phyloP scores from a whole-genome alignment of 75 land plant species.

The Chamaecyparis obtusa region DNA sequence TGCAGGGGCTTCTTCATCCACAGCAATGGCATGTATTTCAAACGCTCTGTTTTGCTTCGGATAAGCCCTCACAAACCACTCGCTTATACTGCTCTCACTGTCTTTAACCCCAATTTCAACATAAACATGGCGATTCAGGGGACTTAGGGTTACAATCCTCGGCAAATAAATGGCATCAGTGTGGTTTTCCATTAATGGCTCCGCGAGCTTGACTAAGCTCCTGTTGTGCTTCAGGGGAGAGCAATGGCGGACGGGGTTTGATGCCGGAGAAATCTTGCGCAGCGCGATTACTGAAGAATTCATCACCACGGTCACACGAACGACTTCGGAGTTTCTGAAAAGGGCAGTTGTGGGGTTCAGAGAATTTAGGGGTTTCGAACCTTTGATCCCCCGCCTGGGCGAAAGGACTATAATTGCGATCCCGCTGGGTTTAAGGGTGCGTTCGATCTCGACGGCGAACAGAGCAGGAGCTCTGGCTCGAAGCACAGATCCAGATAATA shows the following conservation, averaged over 20 bases:
- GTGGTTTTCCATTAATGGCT: neutral
- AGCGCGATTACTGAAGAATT: neutral
- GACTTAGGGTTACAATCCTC: neutral
- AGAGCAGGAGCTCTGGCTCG: slow-evolving; percentile 17
- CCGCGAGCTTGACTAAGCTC: neutral
- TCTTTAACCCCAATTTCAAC: neutral
- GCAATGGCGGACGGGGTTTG: neutral
- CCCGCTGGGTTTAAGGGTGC: slow-evolving; percentile 14
- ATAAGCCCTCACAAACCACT: neutral
- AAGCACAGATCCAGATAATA: slow-evolving; percentile 11
- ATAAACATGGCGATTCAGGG: neutral
- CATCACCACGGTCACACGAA: neutral
- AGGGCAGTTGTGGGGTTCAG: neutral
- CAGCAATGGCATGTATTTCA: neutral
- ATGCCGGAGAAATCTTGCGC: neutral
- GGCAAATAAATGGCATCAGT: neutral
- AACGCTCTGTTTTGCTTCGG: slow-evolving; percentile 5
- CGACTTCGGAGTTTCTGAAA: neutral
- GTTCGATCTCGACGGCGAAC: slow-evolving; percentile 20
- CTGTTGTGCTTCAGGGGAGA: neutral
- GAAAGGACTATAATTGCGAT: slow-evolving; percentile 9
- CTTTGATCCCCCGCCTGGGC: neutral
- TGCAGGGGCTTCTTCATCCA: neutral
- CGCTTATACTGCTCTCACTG: no score
- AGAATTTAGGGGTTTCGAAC: neutral